These are phyloP conservation scores for Tricholoma sp. DNA, from an alignment of 768 basidiomycete genomes.

Conservation along the genomic window DNA sequence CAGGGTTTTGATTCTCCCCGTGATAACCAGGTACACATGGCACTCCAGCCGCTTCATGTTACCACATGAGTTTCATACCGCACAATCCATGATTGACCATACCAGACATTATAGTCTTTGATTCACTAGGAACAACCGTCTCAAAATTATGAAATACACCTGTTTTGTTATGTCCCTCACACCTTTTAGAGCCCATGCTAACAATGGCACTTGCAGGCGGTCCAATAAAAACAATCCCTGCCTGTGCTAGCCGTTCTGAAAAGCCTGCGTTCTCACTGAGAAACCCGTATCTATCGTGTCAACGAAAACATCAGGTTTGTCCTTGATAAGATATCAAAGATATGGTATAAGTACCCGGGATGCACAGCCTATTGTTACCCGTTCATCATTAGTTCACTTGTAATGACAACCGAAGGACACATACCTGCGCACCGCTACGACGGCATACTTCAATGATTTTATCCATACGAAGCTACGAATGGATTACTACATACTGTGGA, in stretches of 20 bases:
- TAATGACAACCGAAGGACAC: slow-evolving; percentile 11
- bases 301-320: slow-evolving; percentile 1
- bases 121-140: slow-evolving; percentile 52
- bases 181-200: slow-evolving; percentile 97
- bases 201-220: slow-evolving; percentile 85
- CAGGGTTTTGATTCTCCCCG: slow-evolving; percentile 71
- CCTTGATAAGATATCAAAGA: background rate
- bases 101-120: slow-evolving; percentile 93
- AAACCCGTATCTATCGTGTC: slow-evolving; percentile 66
- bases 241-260: slow-evolving; percentile 64
- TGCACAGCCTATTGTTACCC: slow-evolving; percentile 69
- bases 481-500: background rate
- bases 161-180: slow-evolving; percentile 2
- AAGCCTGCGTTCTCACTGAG: slow-evolving; percentile 89
- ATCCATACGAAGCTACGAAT: slow-evolving; percentile 70
- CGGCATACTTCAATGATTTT: slow-evolving; percentile 84
- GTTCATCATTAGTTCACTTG: slow-evolving; percentile 2
- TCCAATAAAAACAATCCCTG: slow-evolving; percentile 86
- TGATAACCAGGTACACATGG: slow-evolving; percentile 96
- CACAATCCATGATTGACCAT: slow-evolving; percentile 14
- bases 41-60: slow-evolving; percentile 68
- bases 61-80: background rate
- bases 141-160: background rate
- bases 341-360: slow-evolving; percentile 69
- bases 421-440: slow-evolving; percentile 78